Evolutionary conservation across 345 rosid genomes (phyloP).

Genomic region (Pistacia atlantica): DNA sequence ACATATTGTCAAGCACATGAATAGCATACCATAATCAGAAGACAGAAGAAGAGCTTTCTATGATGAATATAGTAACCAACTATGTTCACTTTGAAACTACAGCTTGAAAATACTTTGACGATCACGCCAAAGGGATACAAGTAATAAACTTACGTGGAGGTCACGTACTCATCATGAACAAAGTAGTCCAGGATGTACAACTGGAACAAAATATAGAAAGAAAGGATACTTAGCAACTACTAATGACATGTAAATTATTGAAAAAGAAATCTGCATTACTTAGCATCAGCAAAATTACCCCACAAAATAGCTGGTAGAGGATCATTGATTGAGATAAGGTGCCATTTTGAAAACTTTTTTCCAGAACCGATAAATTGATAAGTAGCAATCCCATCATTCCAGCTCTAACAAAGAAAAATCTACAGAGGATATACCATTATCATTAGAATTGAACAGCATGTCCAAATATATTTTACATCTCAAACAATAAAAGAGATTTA

Average conservation of each 20-base stretch:
- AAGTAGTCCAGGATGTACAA: slow-evolving; percentile 82
- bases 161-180: slow-evolving; percentile 83
- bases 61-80: not conserved
- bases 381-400: slow-evolving; percentile 21
- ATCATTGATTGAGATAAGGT: slow-evolving; percentile 67
- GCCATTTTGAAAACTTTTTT: slow-evolving; percentile 61
- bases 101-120: not conserved
- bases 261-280: slow-evolving; percentile 2
- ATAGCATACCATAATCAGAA: not conserved
- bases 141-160: slow-evolving; percentile 73
- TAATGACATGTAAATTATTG: not conserved
- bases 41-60: slow-evolving; percentile 5
- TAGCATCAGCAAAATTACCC: slow-evolving; percentile 47
- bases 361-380: slow-evolving; percentile 81
- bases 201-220: slow-evolving; percentile 40
- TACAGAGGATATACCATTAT: slow-evolving; percentile 29
- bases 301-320: slow-evolving; percentile 77
- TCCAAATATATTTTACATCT: not conserved
- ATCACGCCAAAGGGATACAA: slow-evolving; percentile 7
- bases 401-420: slow-evolving; percentile 90
- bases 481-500: not conserved
- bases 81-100: not conserved
- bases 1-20: not conserved
- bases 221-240: slow-evolving; percentile 18
- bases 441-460: slow-evolving; percentile 18